Base-by-base conservation (phyloP, 352 stramenopile species). In the Pythium rhizo-oryzae region DNA sequence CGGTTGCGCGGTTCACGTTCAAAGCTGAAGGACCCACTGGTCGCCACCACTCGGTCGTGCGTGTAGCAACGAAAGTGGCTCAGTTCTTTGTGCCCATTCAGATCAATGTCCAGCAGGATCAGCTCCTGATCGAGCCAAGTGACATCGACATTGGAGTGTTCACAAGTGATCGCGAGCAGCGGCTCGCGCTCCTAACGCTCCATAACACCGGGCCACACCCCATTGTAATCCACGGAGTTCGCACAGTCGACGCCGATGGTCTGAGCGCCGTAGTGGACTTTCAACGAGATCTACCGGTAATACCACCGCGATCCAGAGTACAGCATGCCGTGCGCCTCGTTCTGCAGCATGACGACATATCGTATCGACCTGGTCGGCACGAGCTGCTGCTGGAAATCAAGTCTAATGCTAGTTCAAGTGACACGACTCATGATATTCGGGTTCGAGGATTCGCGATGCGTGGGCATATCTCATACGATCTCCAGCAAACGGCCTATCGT, bases 1-100 rank as follows among this genome's bases (percentile, higher is more conserved):
- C 75, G 15, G 53, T 90, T 37, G 72, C 75, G 19, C 75, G 67
- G 67, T 76, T 82, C 50, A 65, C 65, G 25, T 74, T 92, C 58
- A 25, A 62, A 7, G 64, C 65, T 2, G 35, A 37, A 25, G 13
- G 15, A 37, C 24, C 39, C 13, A 55, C 52, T 21, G 62, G 62
- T 15, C 67, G 23, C 21, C 53, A 69, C 55, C 59, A 18, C 16
- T 59, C 53, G 4, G 13, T 50, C 6, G 25, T 73, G 7, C 52
- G 53, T 6, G 21, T 65, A 39, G 23, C 25, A 11, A 56, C 47
- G 18, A 4, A 12, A 0, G 41, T 43, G 2, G 16, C 16, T n/a
- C 62, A 69, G 41, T 59, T 66, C 16, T 30, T 69, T 18, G 30
- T 67, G 24, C 50, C 59, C 4, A 51, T 70, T 30, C 21, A 54